These are phyloP conservation scores for Candida sp. DNA, from an alignment of 1,139 yeast genomes.

Conservation along the genomic window DNA sequence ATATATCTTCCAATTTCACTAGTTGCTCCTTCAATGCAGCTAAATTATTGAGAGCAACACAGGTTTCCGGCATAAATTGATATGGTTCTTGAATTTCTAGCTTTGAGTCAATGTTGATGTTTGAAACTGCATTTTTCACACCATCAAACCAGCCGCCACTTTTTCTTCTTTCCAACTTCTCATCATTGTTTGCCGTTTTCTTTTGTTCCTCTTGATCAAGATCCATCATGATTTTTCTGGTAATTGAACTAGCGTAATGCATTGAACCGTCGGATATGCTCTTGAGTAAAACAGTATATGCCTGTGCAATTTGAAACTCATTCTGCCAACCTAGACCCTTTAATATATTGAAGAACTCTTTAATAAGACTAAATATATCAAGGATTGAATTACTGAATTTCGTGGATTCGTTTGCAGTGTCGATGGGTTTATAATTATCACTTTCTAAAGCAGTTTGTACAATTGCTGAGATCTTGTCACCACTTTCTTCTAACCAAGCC, in stretches of 20 bases:
- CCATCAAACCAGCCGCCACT: slow-evolving; percentile 41
- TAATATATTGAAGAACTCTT: slow-evolving; percentile 53
- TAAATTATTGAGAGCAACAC: slow-evolving; percentile 74
- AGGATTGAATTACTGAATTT: slow-evolving; percentile 53
- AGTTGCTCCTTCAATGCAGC: slow-evolving; percentile 59
- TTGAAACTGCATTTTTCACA: slow-evolving; percentile 46
- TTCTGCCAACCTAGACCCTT: slow-evolving; percentile 53
- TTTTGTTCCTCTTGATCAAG: slow-evolving; percentile 36
- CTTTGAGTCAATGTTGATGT: slow-evolving; percentile 28
- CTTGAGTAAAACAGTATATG: slow-evolving; percentile 56
- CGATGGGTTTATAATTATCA: slow-evolving; percentile 57
- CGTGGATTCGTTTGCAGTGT: slow-evolving; percentile 35
- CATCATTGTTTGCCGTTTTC: slow-evolving; percentile 22
- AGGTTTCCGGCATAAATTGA: slow-evolving; percentile 60
- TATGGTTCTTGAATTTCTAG: slow-evolving; percentile 51
- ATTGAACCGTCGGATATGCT: slow-evolving; percentile 61
- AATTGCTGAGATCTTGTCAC: slow-evolving; percentile 45
- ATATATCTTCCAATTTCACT: slow-evolving; percentile 54
- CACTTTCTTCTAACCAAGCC: slow-evolving; percentile 55
- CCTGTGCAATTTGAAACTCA: slow-evolving; percentile 55
- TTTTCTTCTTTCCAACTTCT: slow-evolving; percentile 17
- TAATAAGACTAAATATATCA: slow-evolving; percentile 64
- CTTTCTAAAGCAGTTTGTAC: slow-evolving; percentile 52
- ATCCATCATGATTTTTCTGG: slow-evolving; percentile 49
- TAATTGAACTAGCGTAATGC: slow-evolving; percentile 46